phyloP scores from a whole-genome alignment of 441 rosid genomes.

The Viola pubescens region DNA sequence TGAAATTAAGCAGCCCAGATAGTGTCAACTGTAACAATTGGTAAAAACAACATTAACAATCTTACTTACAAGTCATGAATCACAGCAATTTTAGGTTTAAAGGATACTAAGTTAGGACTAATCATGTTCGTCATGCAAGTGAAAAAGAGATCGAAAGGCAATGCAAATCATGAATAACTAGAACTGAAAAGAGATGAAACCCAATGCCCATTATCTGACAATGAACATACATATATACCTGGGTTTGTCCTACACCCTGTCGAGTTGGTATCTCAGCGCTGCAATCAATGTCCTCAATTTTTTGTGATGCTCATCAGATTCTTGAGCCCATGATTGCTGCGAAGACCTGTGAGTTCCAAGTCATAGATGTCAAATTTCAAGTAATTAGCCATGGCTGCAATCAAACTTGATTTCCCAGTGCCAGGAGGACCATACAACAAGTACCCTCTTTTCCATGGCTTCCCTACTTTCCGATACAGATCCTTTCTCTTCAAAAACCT shows the following conservation, averaged over 20 bases:
- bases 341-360: constrained; percentile 25
- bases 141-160: neutral
- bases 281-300: constrained; percentile 40
- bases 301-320: constrained; percentile 9
- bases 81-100: neutral
- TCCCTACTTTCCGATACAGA: constrained; percentile 28
- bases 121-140: neutral
- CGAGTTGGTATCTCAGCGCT: constrained; percentile 1
- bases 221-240: neutral
- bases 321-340: too few species aligned
- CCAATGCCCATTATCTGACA: neutral
- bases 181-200: neutral
- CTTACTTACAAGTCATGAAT: too few species aligned
- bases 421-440: constrained; percentile 41
- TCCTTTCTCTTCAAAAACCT: constrained; percentile 28
- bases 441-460: constrained; percentile 41
- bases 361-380: constrained; percentile 33
- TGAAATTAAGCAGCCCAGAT: constrained; percentile 49
- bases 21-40: constrained; percentile 13
- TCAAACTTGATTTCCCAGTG: constrained; percentile 40
- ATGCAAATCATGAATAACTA: neutral
- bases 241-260: neutral
- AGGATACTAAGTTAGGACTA: neutral
- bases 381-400: constrained; percentile 44
- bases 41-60: too few species aligned